A percentile compares a stretch with the other conserved stretches of the same genome.
phyloP scores from a whole-genome alignment of 2,329 filamentous ascomycete genomes.

The Fusarium sublunatum region DNA sequence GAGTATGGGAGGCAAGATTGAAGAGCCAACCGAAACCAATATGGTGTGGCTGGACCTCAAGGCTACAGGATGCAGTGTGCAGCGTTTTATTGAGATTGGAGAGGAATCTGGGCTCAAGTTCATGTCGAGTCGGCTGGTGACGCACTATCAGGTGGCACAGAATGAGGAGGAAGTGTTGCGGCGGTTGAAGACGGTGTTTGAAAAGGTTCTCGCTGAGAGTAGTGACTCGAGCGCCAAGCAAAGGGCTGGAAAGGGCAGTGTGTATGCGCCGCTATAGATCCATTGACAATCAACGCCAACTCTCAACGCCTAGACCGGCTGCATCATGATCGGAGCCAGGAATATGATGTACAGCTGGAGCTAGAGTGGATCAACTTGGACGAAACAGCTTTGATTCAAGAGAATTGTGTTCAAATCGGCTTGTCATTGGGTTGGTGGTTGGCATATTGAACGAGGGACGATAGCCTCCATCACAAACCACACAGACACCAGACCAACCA shows the following conservation, averaged over 20 bases:
- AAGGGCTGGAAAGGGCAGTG: slow-evolving; percentile 43
- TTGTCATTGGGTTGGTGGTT: too few relatives aligned
- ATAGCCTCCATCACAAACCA: too few relatives aligned
- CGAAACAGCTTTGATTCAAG: too few relatives aligned
- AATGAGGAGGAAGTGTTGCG: slow-evolving; percentile 69
- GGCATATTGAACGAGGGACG: too few relatives aligned
- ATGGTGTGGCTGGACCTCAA: slow-evolving; percentile 88
- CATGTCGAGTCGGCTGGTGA: slow-evolving; percentile 57
- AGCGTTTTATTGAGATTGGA: slow-evolving; percentile 55
- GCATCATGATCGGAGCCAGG: slow-evolving; percentile 23
- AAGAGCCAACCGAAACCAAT: slow-evolving; percentile 83
- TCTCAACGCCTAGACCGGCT: slow-evolving; percentile 1
- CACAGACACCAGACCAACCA: not conserved
- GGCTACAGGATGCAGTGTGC: slow-evolving; percentile 60
- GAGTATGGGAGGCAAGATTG: slow-evolving; percentile 73
- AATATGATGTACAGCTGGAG: not conserved
- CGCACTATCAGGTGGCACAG: slow-evolving; percentile 71
- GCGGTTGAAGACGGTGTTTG: slow-evolving; percentile 67
- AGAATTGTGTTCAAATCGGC: too few relatives aligned
- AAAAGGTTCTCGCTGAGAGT: slow-evolving; percentile 46
- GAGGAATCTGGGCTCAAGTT: slow-evolving; percentile 58
- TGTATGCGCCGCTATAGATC: slow-evolving; percentile 41
- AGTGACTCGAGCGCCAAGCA: slow-evolving; percentile 16
- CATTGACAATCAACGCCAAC: not conserved
- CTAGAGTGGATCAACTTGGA: not conserved